A percentile compares a stretch with the other conserved stretches of the same genome.
These are phyloP conservation scores for Aspergillus novoparasiticus DNA, from an alignment of 2,329 filamentous ascomycete genomes.

Conservation along the genomic window DNA sequence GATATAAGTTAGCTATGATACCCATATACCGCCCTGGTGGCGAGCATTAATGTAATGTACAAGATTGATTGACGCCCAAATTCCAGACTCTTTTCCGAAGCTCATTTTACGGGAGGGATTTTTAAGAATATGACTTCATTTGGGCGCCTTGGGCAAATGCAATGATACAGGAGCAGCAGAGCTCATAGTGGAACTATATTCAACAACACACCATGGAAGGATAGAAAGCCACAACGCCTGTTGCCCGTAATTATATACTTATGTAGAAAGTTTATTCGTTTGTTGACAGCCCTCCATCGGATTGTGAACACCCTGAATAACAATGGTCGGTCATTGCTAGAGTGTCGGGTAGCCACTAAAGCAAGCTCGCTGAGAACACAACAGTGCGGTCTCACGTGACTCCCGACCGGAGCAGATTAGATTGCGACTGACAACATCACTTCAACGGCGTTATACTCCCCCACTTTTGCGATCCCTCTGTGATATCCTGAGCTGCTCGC, in stretches of 20 bases:
- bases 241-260: neutral
- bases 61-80: neutral
- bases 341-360: neutral
- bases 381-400: neutral
- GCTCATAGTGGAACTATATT: neutral
- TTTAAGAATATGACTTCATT: neutral
- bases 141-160: neutral
- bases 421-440: constrained; percentile 4
- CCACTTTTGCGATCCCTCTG: neutral
- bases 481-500: neutral
- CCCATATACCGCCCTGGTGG: constrained; percentile 19
- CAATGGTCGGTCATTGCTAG: no score
- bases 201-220: neutral
- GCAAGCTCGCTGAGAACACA: neutral
- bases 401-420: neutral
- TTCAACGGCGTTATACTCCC: neutral
- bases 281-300: neutral
- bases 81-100: neutral
- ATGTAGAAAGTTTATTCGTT: neutral
- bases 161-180: neutral
- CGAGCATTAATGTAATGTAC: constrained; percentile 21
- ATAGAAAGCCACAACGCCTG: neutral
- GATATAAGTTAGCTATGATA: constrained; percentile 13
- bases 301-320: neutral
- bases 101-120: neutral